Conservation (phyloP, 306 rosid genomes). For the Castanea crenata region DNA sequence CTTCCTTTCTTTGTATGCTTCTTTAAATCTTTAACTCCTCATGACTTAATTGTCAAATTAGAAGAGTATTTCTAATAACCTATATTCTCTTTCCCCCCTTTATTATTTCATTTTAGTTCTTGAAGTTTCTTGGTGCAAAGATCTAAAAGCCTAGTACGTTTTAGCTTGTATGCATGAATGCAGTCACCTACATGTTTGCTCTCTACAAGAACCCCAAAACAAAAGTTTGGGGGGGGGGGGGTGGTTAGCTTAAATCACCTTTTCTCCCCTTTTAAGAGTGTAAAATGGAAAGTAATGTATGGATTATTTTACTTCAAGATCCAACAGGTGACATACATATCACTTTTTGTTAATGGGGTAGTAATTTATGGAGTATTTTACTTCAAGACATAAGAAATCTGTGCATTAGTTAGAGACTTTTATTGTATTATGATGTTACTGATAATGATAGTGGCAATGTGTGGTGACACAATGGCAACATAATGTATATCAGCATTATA, state of each 20-base stretch:
- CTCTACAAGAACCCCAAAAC: too few relatives aligned
- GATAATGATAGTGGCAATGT: background rate
- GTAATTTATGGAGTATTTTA: background rate
- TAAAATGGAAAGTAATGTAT: too few relatives aligned
- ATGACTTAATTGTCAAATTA: conserved; percentile 20
- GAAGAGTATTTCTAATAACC: conserved; percentile 2
- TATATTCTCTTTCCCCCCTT: background rate
- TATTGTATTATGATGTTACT: background rate
- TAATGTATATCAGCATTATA: background rate
- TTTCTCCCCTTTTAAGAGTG: too few relatives aligned
- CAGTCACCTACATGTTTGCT: too few relatives aligned
- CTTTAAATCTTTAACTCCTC: conserved; percentile 26
- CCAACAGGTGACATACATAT: background rate
- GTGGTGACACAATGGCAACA: background rate
- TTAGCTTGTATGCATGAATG: too few relatives aligned
- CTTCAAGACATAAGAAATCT: background rate
- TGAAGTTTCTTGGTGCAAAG: background rate
- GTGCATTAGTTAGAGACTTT: background rate
- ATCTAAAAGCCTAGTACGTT: background rate
- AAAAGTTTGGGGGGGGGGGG: too few relatives aligned
- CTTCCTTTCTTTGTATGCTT: conserved; percentile 92
- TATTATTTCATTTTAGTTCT: background rate
- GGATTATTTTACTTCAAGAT: too few relatives aligned
- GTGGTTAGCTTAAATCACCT: too few relatives aligned
- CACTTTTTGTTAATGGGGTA: background rate